Conservation (phyloP, 139 green algal species). For the Limnomonas spitsbergensis region DNA sequence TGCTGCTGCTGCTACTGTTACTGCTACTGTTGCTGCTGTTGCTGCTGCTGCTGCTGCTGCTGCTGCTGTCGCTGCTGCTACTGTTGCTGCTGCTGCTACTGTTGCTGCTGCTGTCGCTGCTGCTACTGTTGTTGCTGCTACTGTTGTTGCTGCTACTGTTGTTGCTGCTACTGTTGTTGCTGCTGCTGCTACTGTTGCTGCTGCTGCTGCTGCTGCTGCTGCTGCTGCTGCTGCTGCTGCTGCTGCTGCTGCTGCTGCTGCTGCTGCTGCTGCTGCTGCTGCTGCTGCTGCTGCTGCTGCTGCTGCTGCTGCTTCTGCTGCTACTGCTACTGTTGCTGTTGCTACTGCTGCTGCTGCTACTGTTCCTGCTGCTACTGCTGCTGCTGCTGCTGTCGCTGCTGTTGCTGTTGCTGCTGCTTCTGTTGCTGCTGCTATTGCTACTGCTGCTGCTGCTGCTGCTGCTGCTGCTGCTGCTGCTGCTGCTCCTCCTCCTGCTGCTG, state of each 20-base stretch:
- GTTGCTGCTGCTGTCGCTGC: neutral
- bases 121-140: neutral
- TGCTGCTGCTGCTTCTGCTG: too few relatives aligned
- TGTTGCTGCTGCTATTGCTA: too few relatives aligned
- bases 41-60: too few relatives aligned
- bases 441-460: conserved; percentile 3
- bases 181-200: conserved; percentile 17
- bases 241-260: conserved; percentile 3
- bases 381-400: too few relatives aligned
- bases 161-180: neutral
- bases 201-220: conserved; percentile 6
- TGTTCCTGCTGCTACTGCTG: neutral
- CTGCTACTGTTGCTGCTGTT: neutral
- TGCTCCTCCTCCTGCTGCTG: neutral
- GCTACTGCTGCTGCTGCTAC: neutral
- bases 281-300: conserved; percentile 2
- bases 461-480: conserved; percentile 2
- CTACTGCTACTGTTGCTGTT: neutral
- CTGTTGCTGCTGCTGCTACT: neutral
- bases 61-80: neutral
- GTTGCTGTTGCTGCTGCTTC: too few relatives aligned
- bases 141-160: neutral
- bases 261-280: conserved; percentile 3
- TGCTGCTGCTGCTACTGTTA: neutral
- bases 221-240: conserved; percentile 12